A percentile compares a stretch with the other conserved stretches of the same genome.
Conservation (phyloP, 257 asterid genomes). For the Solanum clarkiae region DNA sequence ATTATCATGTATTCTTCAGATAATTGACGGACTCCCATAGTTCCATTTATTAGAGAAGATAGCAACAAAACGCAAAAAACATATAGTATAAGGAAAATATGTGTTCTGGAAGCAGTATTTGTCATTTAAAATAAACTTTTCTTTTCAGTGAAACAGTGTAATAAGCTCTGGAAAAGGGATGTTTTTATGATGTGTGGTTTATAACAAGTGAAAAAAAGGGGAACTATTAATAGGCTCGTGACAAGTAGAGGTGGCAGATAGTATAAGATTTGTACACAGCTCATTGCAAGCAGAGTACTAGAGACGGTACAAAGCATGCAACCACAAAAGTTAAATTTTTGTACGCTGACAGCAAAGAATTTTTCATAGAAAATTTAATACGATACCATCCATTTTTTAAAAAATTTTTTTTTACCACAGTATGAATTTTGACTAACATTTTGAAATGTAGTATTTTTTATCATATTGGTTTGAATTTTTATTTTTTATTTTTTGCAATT, state of each 20-base stretch:
- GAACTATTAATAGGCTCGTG: constrained; percentile 41
- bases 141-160: not conserved
- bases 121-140: constrained; percentile 1
- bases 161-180: not conserved
- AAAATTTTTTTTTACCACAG: fast-evolving
- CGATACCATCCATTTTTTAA: no score
- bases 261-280: constrained; percentile 5
- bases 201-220: not conserved
- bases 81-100: not conserved
- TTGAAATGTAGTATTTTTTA: no score
- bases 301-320: not conserved
- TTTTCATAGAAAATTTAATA: not conserved
- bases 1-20: constrained; percentile 1
- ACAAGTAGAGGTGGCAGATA: constrained; percentile 2
- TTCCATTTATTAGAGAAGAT: constrained; percentile 4
- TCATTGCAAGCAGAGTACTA: constrained; percentile 1
- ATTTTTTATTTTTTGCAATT: no score
- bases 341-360: not conserved
- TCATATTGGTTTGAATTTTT: no score
- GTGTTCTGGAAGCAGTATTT: not conserved
- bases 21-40: constrained; percentile 12
- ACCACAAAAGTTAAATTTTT: not conserved
- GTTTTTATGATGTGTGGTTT: not conserved
- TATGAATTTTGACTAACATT: no score
- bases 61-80: constrained; percentile 15